Percentiles rank a stretch among this genome's conserved stretches.
Conservation (phyloP, 1,284 basidiomycete species). For the Cronartium ribicola region DNA sequence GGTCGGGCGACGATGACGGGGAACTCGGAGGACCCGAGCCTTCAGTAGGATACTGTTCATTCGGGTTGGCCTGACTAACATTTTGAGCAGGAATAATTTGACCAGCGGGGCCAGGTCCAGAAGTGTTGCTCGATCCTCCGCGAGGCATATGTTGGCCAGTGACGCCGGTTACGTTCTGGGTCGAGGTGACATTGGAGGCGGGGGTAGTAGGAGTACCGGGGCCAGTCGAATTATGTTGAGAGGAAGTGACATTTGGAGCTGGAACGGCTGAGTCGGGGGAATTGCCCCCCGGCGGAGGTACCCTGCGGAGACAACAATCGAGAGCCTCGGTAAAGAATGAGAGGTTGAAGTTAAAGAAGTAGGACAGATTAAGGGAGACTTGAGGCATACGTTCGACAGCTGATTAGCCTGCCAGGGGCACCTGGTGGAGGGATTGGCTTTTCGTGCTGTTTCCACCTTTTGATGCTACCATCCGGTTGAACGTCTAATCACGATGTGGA, state of each 20-base stretch:
- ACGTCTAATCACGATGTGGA: not conserved
- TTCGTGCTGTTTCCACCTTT: not conserved
- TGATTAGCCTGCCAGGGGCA: not conserved
- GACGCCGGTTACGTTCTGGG: no score
- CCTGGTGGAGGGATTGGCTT: not conserved
- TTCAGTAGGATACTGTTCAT: no score
- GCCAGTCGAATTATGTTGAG: not conserved
- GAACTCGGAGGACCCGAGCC: no score
- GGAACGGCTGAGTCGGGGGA: not conserved
- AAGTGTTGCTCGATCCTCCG: no score
- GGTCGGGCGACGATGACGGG: no score
- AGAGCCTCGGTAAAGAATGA: not conserved
- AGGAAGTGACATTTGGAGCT: not conserved
- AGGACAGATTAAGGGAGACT: not conserved
- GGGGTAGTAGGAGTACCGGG: no score
- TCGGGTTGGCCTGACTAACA: no score
- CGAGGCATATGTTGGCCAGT: no score
- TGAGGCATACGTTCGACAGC: constrained; percentile 1
- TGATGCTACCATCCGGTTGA: not conserved
- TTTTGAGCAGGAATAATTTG: no score
- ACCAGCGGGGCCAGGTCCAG: no score
- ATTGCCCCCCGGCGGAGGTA: not conserved
- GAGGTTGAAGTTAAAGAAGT: not conserved
- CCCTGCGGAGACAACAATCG: not conserved
- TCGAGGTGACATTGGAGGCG: not conserved